Percentiles rank a stretch among this genome's conserved stretches.
phyloP scores from a whole-genome alignment of 139 green algal genomes.

The Parachlorella kessleri region DNA sequence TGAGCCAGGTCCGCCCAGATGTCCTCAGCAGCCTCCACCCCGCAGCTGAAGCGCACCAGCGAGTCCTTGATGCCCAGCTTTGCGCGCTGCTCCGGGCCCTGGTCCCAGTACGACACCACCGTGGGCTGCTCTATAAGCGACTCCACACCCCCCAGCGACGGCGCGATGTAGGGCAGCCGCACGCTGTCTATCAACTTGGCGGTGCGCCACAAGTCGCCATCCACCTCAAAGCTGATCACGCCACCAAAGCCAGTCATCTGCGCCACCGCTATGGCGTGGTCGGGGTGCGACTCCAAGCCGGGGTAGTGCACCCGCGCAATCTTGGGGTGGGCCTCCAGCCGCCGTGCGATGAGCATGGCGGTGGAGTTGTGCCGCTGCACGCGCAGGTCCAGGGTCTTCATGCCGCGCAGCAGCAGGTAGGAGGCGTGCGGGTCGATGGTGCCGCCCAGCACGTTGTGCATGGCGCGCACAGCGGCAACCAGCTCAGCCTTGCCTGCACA shows the following conservation, averaged over 20 bases:
- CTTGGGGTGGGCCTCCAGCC: constrained; percentile 87
- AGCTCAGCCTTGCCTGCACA: constrained; percentile 64
- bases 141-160: constrained; percentile 97
- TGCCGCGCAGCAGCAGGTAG: constrained; percentile 95
- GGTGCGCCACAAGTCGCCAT: constrained; percentile 89
- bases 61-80: constrained; percentile 98
- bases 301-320: constrained; percentile 77
- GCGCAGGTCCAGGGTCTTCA: constrained; percentile 97
- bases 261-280: constrained; percentile 89
- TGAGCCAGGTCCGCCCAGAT: constrained; percentile 95
- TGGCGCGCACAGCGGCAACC: constrained; percentile 78
- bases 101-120: constrained; percentile 90
- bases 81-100: constrained; percentile 85
- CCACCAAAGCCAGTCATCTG: constrained; percentile 98
- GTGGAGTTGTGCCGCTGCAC: constrained; percentile 84
- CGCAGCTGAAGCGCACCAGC: constrained; percentile 92
- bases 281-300: constrained; percentile 88
- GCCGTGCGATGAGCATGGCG: constrained; percentile 70
- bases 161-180: constrained; percentile 97
- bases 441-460: constrained; percentile 98
- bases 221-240: constrained; percentile 93
- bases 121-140: constrained; percentile 98
- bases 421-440: constrained; percentile 96
- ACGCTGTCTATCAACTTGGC: constrained; percentile 93
- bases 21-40: constrained; percentile 94